Evolutionary conservation across 2,329 filamentous ascomycete species (phyloP), one percentile per base, ranked within the genome.

Genomic region (Dichotomopilus funicola): DNA sequence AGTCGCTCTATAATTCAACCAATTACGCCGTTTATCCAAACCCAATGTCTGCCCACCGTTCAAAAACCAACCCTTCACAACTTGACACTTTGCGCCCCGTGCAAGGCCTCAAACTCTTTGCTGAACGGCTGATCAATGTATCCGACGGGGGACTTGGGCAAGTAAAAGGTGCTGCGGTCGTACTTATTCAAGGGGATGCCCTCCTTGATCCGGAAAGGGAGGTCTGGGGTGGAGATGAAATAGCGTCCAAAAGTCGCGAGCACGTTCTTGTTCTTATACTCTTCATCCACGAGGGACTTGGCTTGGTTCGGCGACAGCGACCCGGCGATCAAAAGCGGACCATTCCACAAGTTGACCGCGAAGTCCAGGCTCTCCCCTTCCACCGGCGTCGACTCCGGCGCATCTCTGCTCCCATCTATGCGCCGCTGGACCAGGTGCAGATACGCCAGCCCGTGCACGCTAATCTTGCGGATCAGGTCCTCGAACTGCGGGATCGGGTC

Each of bases 351-450:
- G 43, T 66, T 61, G 5, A 68, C 59, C 12, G 66, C 57, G 55
- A 66, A 70, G 48, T 70, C 64, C 43, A 71, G 48, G 19, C 59
- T 67, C 51, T 65, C 62, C 64, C 42, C 52, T 31, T 44, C 47
- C 12, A 6, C 34, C 1, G 9, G 37, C 1, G 19, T 52, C n/a
- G 27, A 9, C 13, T 27, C 19, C 11, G 6, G 6, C 6, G 33
- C 49, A 3, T 46, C 49, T 11, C 2, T n/a, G 42, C 43, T 49
- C 8, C 54, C 59, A 2, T 35, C 40, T 8, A 59, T 46, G 19
- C 51, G 37, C 5, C 76, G 72, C 64, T 83, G 77, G 10, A 86
- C 73, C 5, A 84, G 55, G 67, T 85, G 81, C 38, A 83, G 60
- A 65, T 80, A 85, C 0, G 81, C 77, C 40, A 86, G 69, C 9